A percentile compares a stretch with the other conserved stretches of the same genome.
phyloP scores from a whole-genome alignment of 495 filamentous ascomycete species.

The Acidiella bohemica region DNA sequence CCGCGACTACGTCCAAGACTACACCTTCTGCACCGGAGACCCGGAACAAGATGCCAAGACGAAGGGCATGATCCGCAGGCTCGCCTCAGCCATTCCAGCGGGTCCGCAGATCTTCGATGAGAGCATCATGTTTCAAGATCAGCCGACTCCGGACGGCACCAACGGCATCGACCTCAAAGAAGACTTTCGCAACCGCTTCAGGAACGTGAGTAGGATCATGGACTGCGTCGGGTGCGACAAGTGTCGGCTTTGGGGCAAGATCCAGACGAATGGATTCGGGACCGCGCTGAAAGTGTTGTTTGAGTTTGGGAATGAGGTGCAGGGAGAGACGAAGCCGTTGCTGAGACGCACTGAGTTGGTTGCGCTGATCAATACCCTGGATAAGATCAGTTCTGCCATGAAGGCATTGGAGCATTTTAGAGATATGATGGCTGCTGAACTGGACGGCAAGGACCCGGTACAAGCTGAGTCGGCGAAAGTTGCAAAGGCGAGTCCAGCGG shows the following conservation, averaged over 20 bases:
- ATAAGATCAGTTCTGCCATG: conserved; percentile 66
- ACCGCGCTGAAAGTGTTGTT: conserved; percentile 92
- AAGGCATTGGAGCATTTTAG: conserved; percentile 63
- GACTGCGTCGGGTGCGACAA: conserved; percentile 99
- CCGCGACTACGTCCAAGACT: conserved; percentile 64
- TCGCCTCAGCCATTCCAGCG: conserved; percentile 51
- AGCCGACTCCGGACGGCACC: conserved; percentile 30
- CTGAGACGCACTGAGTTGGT: conserved; percentile 85
- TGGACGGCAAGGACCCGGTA: conserved; percentile 1
- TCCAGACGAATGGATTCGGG: conserved; percentile 93
- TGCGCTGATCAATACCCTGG: conserved; percentile 85
- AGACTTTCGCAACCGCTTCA: conserved; percentile 93
- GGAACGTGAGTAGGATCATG: conserved; percentile 92
- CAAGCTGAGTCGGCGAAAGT: too few species aligned
- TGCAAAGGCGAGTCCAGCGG: conserved; percentile 23
- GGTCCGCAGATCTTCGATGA: conserved; percentile 83
- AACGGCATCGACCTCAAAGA: conserved; percentile 64
- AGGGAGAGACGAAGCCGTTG: conserved; percentile 48
- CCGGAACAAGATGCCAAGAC: conserved; percentile 62
- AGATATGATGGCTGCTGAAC: conserved; percentile 37
- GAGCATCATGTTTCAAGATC: conserved; percentile 78
- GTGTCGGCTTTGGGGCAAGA: conserved; percentile 92
- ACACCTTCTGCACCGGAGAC: conserved; percentile 89
- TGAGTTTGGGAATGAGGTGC: conserved; percentile 65
- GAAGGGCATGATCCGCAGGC: conserved; percentile 58